Evolutionary conservation across 495 filamentous ascomycete species (phyloP).

Genomic region (Aspergillus kassunensis): DNA sequence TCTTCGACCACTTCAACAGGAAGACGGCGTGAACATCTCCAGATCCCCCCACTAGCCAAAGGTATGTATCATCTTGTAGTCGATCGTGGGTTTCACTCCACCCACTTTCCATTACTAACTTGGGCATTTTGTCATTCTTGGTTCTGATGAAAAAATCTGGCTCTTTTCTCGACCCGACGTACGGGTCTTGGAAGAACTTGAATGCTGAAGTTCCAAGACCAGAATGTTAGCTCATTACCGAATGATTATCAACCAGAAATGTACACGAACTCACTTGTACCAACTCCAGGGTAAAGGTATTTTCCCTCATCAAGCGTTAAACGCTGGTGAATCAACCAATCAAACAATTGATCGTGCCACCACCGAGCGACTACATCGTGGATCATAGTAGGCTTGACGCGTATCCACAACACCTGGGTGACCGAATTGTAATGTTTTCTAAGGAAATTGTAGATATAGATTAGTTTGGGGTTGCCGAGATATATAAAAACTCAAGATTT

Average conservation of each 20-base stretch:
- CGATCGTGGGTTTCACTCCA: neutral
- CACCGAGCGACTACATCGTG: neutral
- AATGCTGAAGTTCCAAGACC: neutral
- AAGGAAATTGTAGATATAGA: neutral
- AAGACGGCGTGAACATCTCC: constrained; percentile 26
- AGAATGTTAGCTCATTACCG: neutral
- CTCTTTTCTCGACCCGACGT: neutral
- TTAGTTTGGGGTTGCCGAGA: neutral
- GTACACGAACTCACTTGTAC: neutral
- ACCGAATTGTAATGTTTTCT: constrained; percentile 6
- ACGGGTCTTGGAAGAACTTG: neutral
- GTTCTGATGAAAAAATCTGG: neutral
- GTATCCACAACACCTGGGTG: neutral
- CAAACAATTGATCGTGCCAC: neutral
- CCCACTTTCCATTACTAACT: constrained; percentile 2
- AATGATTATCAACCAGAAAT: neutral
- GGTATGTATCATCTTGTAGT: neutral
- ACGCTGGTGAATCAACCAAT: neutral
- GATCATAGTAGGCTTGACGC: neutral
- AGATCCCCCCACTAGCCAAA: constrained; percentile 23
- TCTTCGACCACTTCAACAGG: constrained; percentile 9
- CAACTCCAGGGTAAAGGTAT: neutral
- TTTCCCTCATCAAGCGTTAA: neutral
- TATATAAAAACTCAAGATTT: neutral
- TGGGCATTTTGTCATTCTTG: neutral